A percentile compares a stretch with the other conserved stretches of the same genome.
phyloP scores from a whole-genome alignment of 2,329 filamentous ascomycete species.

The Metarhizium anisopliae region DNA sequence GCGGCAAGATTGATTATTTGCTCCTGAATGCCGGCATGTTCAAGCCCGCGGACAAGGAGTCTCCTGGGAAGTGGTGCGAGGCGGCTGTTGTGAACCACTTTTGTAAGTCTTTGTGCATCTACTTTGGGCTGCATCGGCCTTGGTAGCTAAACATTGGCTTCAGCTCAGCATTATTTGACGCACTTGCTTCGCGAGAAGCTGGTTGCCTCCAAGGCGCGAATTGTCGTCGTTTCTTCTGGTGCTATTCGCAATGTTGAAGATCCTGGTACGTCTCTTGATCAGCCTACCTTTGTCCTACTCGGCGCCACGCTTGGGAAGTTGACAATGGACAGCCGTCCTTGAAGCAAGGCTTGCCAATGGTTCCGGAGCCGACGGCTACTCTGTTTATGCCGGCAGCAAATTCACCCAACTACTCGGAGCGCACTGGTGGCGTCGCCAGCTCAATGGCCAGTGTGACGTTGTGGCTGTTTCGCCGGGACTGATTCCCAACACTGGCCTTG shows the following conservation, averaged over 20 bases:
- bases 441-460: slow-evolving; percentile 33
- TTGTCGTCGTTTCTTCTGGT: slow-evolving; percentile 43
- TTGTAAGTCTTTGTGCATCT: slow-evolving; percentile 23
- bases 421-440: slow-evolving; percentile 47
- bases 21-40: slow-evolving; percentile 40
- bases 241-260: slow-evolving; percentile 33
- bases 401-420: slow-evolving; percentile 41
- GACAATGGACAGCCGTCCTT: slow-evolving; percentile 20
- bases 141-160: background rate
- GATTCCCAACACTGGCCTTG: slow-evolving; percentile 38
- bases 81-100: slow-evolving; percentile 42
- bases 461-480: slow-evolving; percentile 46
- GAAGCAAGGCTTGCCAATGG: slow-evolving; percentile 30
- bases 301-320: background rate
- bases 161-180: slow-evolving; percentile 45
- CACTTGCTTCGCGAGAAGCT: slow-evolving; percentile 41
- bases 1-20: slow-evolving; percentile 36
- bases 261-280: slow-evolving; percentile 17
- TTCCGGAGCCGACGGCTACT: slow-evolving; percentile 20
- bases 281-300: background rate
- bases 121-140: background rate
- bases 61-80: slow-evolving; percentile 40
- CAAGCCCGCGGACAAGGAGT: slow-evolving; percentile 25
- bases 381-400: slow-evolving; percentile 35
- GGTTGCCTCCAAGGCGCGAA: slow-evolving; percentile 33